Evolutionary conservation across 1,139 yeast species (phyloP).

Genomic region (Magnusiomyces sp.): DNA sequence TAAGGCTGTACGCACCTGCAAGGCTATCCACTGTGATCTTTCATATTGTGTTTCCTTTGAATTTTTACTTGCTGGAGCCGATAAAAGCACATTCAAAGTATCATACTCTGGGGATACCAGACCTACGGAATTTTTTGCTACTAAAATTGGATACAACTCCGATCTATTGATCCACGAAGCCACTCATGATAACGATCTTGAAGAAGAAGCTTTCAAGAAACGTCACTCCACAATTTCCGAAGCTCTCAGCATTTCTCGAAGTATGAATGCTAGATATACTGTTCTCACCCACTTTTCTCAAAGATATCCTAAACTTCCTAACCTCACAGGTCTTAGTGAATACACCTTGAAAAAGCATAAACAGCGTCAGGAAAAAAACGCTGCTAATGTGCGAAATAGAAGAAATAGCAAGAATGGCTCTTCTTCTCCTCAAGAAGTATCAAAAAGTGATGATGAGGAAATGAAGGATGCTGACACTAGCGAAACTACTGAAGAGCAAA

Average conservation of each 20-base stretch:
- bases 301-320: conserved; percentile 66
- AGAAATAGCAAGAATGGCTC: conserved; percentile 17
- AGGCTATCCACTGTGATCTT: conserved; percentile 80
- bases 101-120: conserved; percentile 95
- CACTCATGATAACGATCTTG: conserved; percentile 71
- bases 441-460: background rate
- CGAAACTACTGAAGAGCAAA: conserved; percentile 1
- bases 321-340: conserved; percentile 27
- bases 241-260: conserved; percentile 61
- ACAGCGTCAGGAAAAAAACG: background rate
- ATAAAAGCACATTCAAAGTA: conserved; percentile 44
- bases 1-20: conserved; percentile 45
- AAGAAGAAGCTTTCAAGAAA: conserved; percentile 75
- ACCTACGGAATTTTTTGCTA: conserved; percentile 57
- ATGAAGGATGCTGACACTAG: conserved; percentile 2
- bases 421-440: conserved; percentile 3
- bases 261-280: conserved; percentile 65
- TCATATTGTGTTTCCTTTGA: conserved; percentile 65
- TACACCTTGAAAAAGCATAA: conserved; percentile 20
- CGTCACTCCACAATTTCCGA: conserved; percentile 88
- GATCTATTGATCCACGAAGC: conserved; percentile 89
- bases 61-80: conserved; percentile 29
- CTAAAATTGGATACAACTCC: conserved; percentile 53
- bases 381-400: background rate
- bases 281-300: conserved; percentile 89